These are phyloP conservation scores for Cercophora sp. DNA, from an alignment of 495 filamentous ascomycete species.

Conservation along the genomic window DNA sequence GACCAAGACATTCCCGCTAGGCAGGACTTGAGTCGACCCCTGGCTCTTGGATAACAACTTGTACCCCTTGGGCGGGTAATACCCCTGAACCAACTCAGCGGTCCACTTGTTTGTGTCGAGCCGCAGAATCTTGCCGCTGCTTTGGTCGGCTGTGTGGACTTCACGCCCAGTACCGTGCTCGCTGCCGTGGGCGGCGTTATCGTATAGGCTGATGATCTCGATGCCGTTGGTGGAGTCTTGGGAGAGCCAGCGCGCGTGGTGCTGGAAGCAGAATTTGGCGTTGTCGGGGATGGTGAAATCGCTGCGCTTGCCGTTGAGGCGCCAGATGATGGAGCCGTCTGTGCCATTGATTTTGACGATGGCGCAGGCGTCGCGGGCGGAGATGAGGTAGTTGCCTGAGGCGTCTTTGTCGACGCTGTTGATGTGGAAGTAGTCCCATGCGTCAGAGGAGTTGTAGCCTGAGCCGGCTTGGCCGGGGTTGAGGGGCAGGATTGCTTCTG, in stretches of 20 bases:
- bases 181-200: slow-evolving; percentile 36
- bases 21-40: slow-evolving; percentile 56
- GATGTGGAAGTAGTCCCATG: slow-evolving; percentile 65
- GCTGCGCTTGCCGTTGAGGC: slow-evolving; percentile 48
- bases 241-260: slow-evolving; percentile 55
- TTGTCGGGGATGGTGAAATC: slow-evolving; percentile 28
- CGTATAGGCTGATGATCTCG: slow-evolving; percentile 38
- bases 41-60: slow-evolving; percentile 54
- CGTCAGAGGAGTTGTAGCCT: slow-evolving; percentile 41
- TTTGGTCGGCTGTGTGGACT: slow-evolving; percentile 34
- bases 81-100: slow-evolving; percentile 41
- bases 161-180: slow-evolving; percentile 33
- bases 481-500: slow-evolving; percentile 50
- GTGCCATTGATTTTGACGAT: slow-evolving; percentile 59
- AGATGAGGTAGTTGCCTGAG: slow-evolving; percentile 57
- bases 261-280: slow-evolving; percentile 56
- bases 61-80: slow-evolving; percentile 31
- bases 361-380: slow-evolving; percentile 53
- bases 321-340: slow-evolving; percentile 56
- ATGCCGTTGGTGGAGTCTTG: slow-evolving; percentile 44
- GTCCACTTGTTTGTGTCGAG: slow-evolving; percentile 52
- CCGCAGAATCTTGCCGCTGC: slow-evolving; percentile 55
- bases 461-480: slow-evolving; percentile 51
- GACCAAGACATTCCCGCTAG: slow-evolving; percentile 52
- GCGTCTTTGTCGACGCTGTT: slow-evolving; percentile 59